Evolutionary conservation across 75 land plant species (phyloP), one percentile per base, ranked within the genome.

Genomic region (Pinus taeda): DNA sequence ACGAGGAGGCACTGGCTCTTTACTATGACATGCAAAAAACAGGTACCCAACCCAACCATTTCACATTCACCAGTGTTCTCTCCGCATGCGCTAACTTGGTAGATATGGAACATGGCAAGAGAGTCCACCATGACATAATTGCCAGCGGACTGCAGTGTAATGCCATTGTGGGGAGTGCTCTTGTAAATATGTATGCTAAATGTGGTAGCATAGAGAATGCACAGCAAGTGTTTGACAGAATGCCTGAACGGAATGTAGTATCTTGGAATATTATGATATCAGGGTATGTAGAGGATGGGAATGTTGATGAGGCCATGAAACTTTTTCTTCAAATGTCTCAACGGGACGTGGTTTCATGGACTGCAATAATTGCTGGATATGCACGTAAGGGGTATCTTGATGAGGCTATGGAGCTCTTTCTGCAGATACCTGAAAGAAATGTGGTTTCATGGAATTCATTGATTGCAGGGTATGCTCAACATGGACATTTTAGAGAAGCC

Each of bases 111-210:
- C 69, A 71, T 56, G 81, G 81, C 12, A 65, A 22, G 17, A 39
- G 59, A 55, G 29, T 80, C 29, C 81, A 80, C 57, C 4, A 57
- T 24, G 56, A 12, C 42, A 57, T 75, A 49, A 22, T 58, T 9
- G 65, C 39, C 15, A 63, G 57, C 49, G 61, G 60, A 12, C 21
- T 80, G 22, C 36, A 22, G 4, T 59, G 24, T 3, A 77, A 80
- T 37, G 21, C 33, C 13, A 42, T 75, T 6, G 30, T 75, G 21
- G 42, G 20, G 22, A 65, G 33, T 39, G 73, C 71, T 45, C 53
- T 82, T 29, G 71, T 90, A 45, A 85, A 85, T 39, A 80, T 90
- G 87, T 90, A 90, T 81, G 92, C 92, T 0, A 90, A 87, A 75
- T 90, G 89, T 81, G 89, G 89, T 53, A 79, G 79, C 56, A 81